Base-by-base conservation (phyloP, 2,329 filamentous ascomycete species). In the Pseudocercospora eumusae region DNA sequence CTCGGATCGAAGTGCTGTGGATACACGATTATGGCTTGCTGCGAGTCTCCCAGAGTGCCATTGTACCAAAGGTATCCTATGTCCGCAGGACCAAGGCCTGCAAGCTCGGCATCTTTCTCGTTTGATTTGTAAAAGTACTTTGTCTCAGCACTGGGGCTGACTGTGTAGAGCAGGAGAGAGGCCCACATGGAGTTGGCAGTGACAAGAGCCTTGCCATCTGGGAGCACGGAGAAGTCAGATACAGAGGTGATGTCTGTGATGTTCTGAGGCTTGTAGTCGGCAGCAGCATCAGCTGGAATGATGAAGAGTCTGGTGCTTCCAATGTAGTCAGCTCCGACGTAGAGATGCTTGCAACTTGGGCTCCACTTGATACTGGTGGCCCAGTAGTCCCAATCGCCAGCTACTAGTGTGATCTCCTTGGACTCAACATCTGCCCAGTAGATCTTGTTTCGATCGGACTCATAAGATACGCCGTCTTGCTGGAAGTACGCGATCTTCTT, bases 101-200 rank as follows among this genome's bases (percentile, higher is more conserved):
- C 62, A 7, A 70, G 63, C n/a, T 69, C 61, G 2, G 61, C 27
- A 36, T 70, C 67, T 25, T 59, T 27, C 23, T 70, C 69, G 44
- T 70, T 66, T 11, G 69, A 68, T 42, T 66, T 64, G 64, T 69
- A 69, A 28, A 66, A 63, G 60, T 66, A 70, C n/a, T 61, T 61
- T 5, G 65, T 57, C 18, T 67, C 60, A 1, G 50, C 63, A 8
- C 52, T 44, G 18, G 65, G 57, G 7, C 59, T 64, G 23, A 69
- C 56, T 11, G 57, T 68, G 62, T 70, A 70, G 44, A 70, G 59
- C 10, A 64, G 60, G 53, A 57, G 64, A 1, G 66, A 68, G 3
- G 65, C 66, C 68, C 68, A 70, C 23, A 67, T 56, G 2, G 65
- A 58, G 45, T 62, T 66, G 20, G 66, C 59, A 25, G 64, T 61